Conservation (phyloP, 1,284 basidiomycete genomes). For the Ustilago xerochloae region DNA sequence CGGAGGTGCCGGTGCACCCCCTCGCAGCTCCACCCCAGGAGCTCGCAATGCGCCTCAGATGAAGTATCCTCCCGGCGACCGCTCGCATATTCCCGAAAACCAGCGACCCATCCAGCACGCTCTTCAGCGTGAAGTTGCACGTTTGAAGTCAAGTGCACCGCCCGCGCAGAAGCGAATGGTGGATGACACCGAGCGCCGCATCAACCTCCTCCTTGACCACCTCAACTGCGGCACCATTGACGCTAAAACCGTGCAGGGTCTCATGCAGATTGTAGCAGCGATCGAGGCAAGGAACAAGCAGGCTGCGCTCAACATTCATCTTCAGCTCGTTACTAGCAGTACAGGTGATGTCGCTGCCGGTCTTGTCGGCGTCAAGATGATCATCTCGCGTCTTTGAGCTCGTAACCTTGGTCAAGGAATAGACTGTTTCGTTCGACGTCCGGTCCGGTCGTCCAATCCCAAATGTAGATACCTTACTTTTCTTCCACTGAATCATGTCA, state of each 20-base stretch:
- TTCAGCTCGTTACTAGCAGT: slow-evolving; percentile 62
- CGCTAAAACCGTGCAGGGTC: slow-evolving; percentile 52
- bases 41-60: slow-evolving; percentile 68
- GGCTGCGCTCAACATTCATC: slow-evolving; percentile 59
- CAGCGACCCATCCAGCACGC: slow-evolving; percentile 76
- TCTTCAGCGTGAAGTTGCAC: slow-evolving; percentile 50
- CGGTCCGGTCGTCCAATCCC: background rate
- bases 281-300: slow-evolving; percentile 63
- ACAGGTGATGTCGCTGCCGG: slow-evolving; percentile 61
- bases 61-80: slow-evolving; percentile 92
- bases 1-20: slow-evolving; percentile 63
- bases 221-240: slow-evolving; percentile 87
- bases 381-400: slow-evolving; percentile 52
- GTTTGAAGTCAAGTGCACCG: slow-evolving; percentile 69
- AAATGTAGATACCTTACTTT: slow-evolving; percentile 23
- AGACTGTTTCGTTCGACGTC: background rate
- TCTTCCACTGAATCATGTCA: slow-evolving; percentile 1
- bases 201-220: slow-evolving; percentile 88
- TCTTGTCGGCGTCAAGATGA: slow-evolving; percentile 65
- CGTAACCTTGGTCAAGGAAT: background rate
- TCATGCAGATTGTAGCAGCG: slow-evolving; percentile 66
- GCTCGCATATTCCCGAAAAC: slow-evolving; percentile 84
- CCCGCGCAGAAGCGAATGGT: slow-evolving; percentile 84
- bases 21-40: slow-evolving; percentile 53
- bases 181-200: slow-evolving; percentile 86